A percentile compares a stretch with the other conserved stretches of the same genome.
Conservation (phyloP, 2,329 filamentous ascomycete species). For the Ophiocordyceps sinensis region DNA sequence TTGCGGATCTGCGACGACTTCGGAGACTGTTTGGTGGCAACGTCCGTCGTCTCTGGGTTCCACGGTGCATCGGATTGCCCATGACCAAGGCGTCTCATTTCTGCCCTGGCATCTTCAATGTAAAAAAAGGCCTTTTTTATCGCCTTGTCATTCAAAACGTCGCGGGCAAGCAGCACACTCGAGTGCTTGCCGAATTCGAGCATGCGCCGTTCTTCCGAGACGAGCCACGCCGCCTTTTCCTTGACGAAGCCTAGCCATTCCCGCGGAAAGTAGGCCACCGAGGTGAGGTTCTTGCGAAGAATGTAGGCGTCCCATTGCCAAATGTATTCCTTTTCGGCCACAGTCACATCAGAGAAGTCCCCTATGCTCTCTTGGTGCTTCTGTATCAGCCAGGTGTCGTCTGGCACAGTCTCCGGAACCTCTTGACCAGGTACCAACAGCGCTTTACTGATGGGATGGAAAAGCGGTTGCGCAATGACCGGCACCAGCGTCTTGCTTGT, state of each 20-base stretch:
- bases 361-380: slow-evolving; percentile 43
- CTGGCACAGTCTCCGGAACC: slow-evolving; percentile 27
- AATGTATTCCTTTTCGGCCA: slow-evolving; percentile 42
- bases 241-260: slow-evolving; percentile 37
- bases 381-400: slow-evolving; percentile 41
- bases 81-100: slow-evolving; percentile 6
- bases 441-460: slow-evolving; percentile 41
- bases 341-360: slow-evolving; percentile 41
- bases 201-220: slow-evolving; percentile 29
- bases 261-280: slow-evolving; percentile 35
- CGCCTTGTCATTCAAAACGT: slow-evolving; percentile 28
- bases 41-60: slow-evolving; percentile 5
- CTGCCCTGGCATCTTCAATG: slow-evolving; percentile 26
- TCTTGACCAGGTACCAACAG: slow-evolving; percentile 32
- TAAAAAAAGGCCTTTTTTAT: slow-evolving; percentile 26
- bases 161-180: slow-evolving; percentile 33
- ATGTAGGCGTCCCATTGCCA: slow-evolving; percentile 43
- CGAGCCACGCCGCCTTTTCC: slow-evolving; percentile 37
- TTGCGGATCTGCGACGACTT: slow-evolving; percentile 23
- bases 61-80: slow-evolving; percentile 1
- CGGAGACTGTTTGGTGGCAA: slow-evolving; percentile 13
- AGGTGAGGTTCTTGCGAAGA: slow-evolving; percentile 33
- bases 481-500: slow-evolving; percentile 27
- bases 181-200: slow-evolving; percentile 41
- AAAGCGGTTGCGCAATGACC: slow-evolving; percentile 36